A percentile compares a stretch with the other conserved stretches of the same genome.
phyloP scores from a whole-genome alignment of 2,329 filamentous ascomycete species.

The Drechslera avenae region DNA sequence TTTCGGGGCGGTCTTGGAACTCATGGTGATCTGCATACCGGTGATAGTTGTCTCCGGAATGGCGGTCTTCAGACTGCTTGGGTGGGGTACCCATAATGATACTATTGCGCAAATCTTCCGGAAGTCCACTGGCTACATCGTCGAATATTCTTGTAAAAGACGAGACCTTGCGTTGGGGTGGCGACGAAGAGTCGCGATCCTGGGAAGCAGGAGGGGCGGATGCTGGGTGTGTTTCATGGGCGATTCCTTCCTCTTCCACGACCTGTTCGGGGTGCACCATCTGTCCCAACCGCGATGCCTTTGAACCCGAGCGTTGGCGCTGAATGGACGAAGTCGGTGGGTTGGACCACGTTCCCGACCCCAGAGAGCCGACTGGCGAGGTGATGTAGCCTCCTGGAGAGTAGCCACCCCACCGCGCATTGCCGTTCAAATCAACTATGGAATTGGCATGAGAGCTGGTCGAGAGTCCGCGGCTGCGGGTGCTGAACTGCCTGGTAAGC shows the following conservation, averaged over 20 bases:
- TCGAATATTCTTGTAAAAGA: constrained; percentile 48
- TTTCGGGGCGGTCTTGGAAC: constrained; percentile 54
- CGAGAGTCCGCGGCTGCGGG: constrained; percentile 49
- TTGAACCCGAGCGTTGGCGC: constrained; percentile 48
- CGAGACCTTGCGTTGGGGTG: constrained; percentile 36
- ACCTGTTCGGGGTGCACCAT: constrained; percentile 47
- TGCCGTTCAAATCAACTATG: constrained; percentile 71
- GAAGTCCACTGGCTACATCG: constrained; percentile 43
- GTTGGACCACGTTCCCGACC: constrained; percentile 55
- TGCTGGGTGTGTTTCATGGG: constrained; percentile 13
- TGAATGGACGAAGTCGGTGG: constrained; percentile 34
- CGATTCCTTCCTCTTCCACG: constrained; percentile 23
- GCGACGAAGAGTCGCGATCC: constrained; percentile 3
- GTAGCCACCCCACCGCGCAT: constrained; percentile 71
- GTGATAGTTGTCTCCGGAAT: constrained; percentile 8
- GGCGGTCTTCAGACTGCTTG: constrained; percentile 13
- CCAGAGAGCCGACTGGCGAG: constrained; percentile 67
- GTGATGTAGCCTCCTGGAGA: constrained; percentile 71
- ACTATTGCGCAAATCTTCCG: constrained; percentile 37
- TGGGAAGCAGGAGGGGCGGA: constrained; percentile 16
- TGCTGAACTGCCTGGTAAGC: constrained; percentile 29
- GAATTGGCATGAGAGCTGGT: constrained; percentile 58
- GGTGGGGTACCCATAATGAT: constrained; percentile 16
- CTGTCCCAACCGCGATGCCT: constrained; percentile 50
- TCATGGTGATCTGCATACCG: constrained; percentile 25